Conservation (phyloP, 2,329 filamentous ascomycete genomes). For the Neophaeococcomyces aloes region DNA sequence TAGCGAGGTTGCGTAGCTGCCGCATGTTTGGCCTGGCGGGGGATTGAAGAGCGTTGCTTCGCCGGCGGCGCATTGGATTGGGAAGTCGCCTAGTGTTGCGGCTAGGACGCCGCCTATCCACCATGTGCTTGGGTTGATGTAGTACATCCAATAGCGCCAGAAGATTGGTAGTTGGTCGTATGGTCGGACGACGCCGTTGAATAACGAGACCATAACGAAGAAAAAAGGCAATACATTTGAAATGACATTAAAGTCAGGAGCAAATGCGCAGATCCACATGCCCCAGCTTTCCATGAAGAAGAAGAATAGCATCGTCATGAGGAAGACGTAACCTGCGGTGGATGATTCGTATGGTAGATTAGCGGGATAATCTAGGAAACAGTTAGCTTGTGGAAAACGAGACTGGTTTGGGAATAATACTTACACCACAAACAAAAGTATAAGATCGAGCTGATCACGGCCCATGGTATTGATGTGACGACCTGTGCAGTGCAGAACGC, state of each 20-base stretch:
- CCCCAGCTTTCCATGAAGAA: slow-evolving; percentile 67
- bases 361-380: slow-evolving; percentile 48
- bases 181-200: slow-evolving; percentile 66
- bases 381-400: too few relatives aligned
- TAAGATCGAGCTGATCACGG: slow-evolving; percentile 52
- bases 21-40: slow-evolving; percentile 55
- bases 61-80: slow-evolving; percentile 40
- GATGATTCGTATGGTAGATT: slow-evolving; percentile 57
- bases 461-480: slow-evolving; percentile 60
- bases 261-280: slow-evolving; percentile 76
- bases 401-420: too few relatives aligned
- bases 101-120: slow-evolving; percentile 61
- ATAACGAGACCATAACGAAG: slow-evolving; percentile 65
- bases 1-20: slow-evolving; percentile 45
- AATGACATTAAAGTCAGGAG: slow-evolving; percentile 67
- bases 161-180: slow-evolving; percentile 56
- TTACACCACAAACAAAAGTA: slow-evolving; percentile 62
- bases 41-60: slow-evolving; percentile 58
- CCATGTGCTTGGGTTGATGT: slow-evolving; percentile 56
- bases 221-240: slow-evolving; percentile 66
- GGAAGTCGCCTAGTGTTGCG: slow-evolving; percentile 46
- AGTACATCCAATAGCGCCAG: slow-evolving; percentile 56
- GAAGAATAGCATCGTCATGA: slow-evolving; percentile 70
- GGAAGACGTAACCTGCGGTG: slow-evolving; percentile 62
- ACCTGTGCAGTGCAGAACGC: slow-evolving; percentile 66